phyloP scores from a whole-genome alignment of 805 yeast species.

The Yarrowia divulgata region DNA sequence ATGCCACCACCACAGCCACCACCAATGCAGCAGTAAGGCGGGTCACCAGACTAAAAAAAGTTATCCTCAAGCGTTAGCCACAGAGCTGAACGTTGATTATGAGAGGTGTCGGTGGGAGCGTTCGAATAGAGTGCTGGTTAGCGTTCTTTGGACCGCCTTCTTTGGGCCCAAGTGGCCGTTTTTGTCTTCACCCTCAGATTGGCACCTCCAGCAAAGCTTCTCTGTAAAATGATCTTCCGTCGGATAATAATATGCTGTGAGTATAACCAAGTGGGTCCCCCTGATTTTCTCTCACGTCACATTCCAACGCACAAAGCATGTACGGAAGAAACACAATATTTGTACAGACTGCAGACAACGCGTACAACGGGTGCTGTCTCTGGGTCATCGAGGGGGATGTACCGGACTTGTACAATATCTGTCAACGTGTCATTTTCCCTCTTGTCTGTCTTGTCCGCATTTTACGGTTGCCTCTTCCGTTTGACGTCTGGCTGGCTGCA shows the following conservation, averaged over 20 bases:
- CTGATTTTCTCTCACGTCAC: constrained; percentile 10
- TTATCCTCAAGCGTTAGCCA: not conserved
- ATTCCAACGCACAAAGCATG: constrained; percentile 19
- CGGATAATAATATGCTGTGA: constrained; percentile 3
- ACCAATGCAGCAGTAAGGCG: not conserved
- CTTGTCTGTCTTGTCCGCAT: no score
- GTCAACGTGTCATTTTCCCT: not conserved
- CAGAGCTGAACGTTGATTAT: constrained; percentile 23
- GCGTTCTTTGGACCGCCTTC: not conserved
- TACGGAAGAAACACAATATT: not conserved
- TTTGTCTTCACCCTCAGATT: not conserved
- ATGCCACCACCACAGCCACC: not conserved
- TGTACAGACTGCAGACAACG: no score
- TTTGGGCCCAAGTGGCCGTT: not conserved
- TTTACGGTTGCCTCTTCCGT: no score
- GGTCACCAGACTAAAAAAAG: constrained; percentile 7
- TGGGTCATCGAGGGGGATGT: no score
- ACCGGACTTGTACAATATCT: no score
- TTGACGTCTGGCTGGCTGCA: no score
- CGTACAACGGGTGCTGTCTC: no score
- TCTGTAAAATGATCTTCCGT: not conserved
- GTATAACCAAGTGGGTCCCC: constrained; percentile 3
- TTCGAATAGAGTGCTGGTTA: not conserved
- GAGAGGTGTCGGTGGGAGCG: not conserved
- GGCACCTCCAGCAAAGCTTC: not conserved